Evolutionary conservation across 192 early-diverging fungal genomes (phyloP).

Genomic region (Coemansia sp.): DNA sequence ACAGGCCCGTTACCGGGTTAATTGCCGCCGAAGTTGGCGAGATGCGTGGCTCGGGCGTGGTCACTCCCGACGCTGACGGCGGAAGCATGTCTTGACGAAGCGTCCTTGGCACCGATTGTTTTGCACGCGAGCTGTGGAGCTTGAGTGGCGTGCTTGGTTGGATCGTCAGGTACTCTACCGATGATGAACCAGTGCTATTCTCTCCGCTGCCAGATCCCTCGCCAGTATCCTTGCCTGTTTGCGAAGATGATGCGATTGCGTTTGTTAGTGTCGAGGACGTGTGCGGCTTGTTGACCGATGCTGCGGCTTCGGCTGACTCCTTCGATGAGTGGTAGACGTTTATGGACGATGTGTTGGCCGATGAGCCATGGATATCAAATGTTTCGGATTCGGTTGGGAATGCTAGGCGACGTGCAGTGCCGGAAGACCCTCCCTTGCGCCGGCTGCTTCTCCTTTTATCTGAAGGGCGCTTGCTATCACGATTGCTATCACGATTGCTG

Average conservation of each 20-base stretch:
- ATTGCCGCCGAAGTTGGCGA: conserved; percentile 18
- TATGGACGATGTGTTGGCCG: conserved; percentile 14
- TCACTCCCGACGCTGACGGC: conserved; percentile 33
- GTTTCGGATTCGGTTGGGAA: conserved; percentile 43
- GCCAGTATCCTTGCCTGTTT: neutral
- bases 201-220: neutral
- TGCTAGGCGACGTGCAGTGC: conserved; percentile 18
- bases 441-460: conserved; percentile 39
- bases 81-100: conserved; percentile 51
- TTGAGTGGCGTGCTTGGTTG: conserved; percentile 41
- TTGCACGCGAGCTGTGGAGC: conserved; percentile 17
- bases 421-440: conserved; percentile 13
- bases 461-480: conserved; percentile 9
- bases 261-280: conserved; percentile 2
- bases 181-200: conserved; percentile 19
- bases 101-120: conserved; percentile 6
- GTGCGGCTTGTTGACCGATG: conserved; percentile 6
- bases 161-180: conserved; percentile 46
- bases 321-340: conserved; percentile 3
- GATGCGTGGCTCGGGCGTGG: conserved; percentile 21
- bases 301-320: conserved; percentile 8
- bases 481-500: conserved; percentile 15
- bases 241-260: neutral
- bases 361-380: conserved; percentile 44
- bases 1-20: conserved; percentile 30